These are phyloP conservation scores for Leccinum broughii DNA, from an alignment of 768 basidiomycete genomes.

Conservation along the genomic window DNA sequence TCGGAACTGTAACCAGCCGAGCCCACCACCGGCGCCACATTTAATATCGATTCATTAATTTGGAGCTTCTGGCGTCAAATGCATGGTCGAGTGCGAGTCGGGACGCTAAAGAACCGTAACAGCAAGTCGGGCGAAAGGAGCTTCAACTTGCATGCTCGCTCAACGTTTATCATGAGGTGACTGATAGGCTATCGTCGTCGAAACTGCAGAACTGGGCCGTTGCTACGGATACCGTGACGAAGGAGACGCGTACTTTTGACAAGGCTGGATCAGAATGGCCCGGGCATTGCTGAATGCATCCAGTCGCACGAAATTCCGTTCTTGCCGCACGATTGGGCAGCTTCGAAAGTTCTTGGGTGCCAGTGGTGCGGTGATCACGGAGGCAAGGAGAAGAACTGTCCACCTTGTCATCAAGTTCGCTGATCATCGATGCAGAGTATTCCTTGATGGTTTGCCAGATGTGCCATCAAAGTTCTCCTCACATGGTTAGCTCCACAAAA, in stretches of 20 bases:
- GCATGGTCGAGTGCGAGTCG: neutral
- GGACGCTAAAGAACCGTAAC: neutral
- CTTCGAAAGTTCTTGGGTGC: neutral
- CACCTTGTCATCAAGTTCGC: neutral
- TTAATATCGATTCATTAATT: too few species aligned
- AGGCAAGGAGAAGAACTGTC: neutral
- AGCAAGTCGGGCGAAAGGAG: neutral
- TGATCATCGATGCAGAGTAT: slow-evolving; percentile 4
- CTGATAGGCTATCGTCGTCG: neutral
- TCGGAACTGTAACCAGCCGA: neutral
- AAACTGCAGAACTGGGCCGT: too few species aligned
- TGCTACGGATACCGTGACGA: too few species aligned
- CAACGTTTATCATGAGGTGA: neutral
- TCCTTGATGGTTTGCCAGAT: neutral
- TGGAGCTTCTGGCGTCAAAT: neutral
- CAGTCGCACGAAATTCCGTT: neutral
- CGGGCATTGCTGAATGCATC: neutral
- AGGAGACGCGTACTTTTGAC: neutral
- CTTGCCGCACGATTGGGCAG: neutral
- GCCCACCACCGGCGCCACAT: neutral
- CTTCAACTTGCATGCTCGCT: neutral
- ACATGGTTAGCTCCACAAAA: neutral
- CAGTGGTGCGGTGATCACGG: slow-evolving; percentile 3
- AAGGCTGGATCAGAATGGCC: neutral
- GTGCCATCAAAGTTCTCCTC: neutral